Base-by-base conservation (phyloP, 2,329 filamentous ascomycete species). In the Cladophialophora chaetospira region DNA sequence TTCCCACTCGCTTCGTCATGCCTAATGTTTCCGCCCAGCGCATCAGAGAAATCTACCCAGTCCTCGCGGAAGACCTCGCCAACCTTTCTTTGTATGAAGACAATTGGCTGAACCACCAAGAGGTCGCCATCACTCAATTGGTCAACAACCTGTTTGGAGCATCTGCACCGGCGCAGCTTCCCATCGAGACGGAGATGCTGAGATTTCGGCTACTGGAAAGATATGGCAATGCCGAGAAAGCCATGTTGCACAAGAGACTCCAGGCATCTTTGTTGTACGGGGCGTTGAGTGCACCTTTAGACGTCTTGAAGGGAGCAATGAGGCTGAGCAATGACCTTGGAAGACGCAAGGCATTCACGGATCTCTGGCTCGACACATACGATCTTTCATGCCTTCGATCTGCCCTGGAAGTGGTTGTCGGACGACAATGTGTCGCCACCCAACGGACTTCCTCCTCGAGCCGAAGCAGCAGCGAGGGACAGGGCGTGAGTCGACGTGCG, bases 1-100 rank as follows among this genome's bases (percentile, higher is more conserved):
- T 65, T 2, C 62, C 62, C 10, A 58, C 17, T 47, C 55, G 61
- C 29, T 64, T 66, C 49, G 57, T 66, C 8, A 47, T 61, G 6
- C 64, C 62, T 63, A n/a, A 49, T 55, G 45, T 11, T 40, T 49
- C 6, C 11, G 33, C n/a, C 13, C 44, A 52, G 23, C 55, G 54
- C 5, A 43, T 71, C 6, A 60, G 69, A 29, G 54, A 65, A 8
- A 71, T 75, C 46, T 84, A 82, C 65, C 79, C 81, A 1, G 68
- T 84, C 3, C 70, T 86, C 3, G 64, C 69, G 0, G 81, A 85
- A 57, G 76, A 84, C 62, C 73, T 86, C 23, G 70, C 73, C 2
- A 78, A 79, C 45, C 76, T 82, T n/a, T 75, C 79, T 51, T 73
- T 87, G 61, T 86, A 86, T 66, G 83, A 86, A 64, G 82, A 86